phyloP scores from a whole-genome alignment of 106 monocot genomes.

The Dioscorea alata region DNA sequence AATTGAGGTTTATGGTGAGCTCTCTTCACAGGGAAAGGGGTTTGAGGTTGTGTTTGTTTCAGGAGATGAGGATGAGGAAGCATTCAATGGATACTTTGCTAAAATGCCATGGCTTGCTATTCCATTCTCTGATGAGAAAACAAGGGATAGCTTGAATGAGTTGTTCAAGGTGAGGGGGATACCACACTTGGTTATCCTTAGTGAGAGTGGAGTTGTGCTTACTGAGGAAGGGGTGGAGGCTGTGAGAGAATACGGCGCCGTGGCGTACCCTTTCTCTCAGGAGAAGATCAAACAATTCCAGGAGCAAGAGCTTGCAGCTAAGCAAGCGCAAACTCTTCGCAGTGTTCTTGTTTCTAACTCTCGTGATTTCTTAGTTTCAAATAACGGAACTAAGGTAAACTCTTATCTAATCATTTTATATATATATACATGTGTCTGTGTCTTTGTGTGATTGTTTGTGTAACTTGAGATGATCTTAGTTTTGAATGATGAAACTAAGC shows the following conservation, averaged over 20 bases:
- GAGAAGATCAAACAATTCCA: conserved; percentile 44
- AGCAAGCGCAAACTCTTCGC: conserved; percentile 52
- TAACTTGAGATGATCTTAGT: no score
- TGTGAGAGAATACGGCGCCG: conserved; percentile 44
- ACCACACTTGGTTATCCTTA: conserved; percentile 53
- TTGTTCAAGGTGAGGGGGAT: conserved; percentile 44
- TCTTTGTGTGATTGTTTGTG: no score
- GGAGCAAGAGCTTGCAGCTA: conserved; percentile 41
- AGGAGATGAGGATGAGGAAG: conserved; percentile 46
- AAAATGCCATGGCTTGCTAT: conserved; percentile 88
- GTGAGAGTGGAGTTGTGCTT: conserved; percentile 37
- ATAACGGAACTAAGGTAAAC: conserved; percentile 42
- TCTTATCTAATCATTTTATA: no score
- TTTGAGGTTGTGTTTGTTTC: conserved; percentile 80
- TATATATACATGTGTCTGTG: no score
- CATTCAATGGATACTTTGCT: conserved; percentile 51
- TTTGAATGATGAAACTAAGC: no score
- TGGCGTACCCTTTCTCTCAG: conserved; percentile 39
- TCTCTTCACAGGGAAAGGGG: conserved; percentile 12
- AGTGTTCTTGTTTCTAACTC: conserved; percentile 30
- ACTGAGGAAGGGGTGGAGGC: conserved; percentile 19
- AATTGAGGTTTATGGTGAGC: conserved; percentile 42
- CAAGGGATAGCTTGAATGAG: conserved; percentile 23
- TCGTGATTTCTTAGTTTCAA: conserved; percentile 56
- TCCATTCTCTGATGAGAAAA: conserved; percentile 53